Evolutionary conservation across 805 yeast genomes (phyloP), one percentile per base, ranked within the genome.

Genomic region (Candida hispaniensis): DNA sequence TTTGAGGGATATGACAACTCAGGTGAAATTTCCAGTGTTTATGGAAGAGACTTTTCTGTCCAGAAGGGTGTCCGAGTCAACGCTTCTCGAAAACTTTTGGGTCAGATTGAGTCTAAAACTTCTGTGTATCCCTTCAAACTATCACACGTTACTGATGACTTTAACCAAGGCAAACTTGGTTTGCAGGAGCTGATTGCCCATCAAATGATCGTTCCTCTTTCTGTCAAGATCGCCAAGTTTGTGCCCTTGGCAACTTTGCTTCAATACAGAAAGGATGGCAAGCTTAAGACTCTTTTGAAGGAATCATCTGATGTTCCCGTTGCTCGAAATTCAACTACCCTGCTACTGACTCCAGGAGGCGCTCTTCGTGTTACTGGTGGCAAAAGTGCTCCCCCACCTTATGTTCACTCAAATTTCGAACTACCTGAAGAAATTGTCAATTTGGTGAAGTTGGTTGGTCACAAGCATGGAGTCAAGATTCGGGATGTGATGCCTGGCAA

Each of bases 121-220:
- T 80, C 94, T 16, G 97, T 91, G 19, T 88, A 73, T 58, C 97
- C 98, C 39, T 82, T 88, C 66, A 88, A 83, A 59, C 66, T 86
- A 46, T 66, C 83, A 22, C 78, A 81, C 58, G 60, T 81, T 29
- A 68, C 82, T 10, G 38, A 55, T 14, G 83, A 78, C 45, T 58
- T 79, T 46, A 71, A 65, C 49, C 61, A 71, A 12, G 66, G 73
- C 42, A 73, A 77, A 59, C 66, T 85, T 41, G 96, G 95, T 19
- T 64, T 83, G 52, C 61, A 70, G 34, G 97, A 86, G 63, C 68
- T 83, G 45, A 56, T 72, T 12, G 86, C 86, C 58, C 75, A 85
- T 52, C 83, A 77, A 55, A 63, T 86, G 49, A 72, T 81, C 43
- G 75, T 76, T 33, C 64, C 80, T 14, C 75, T 72, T 51, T 85